Conservation (phyloP, 179 eudicot genomes). For the Beta macrorhiza region DNA sequence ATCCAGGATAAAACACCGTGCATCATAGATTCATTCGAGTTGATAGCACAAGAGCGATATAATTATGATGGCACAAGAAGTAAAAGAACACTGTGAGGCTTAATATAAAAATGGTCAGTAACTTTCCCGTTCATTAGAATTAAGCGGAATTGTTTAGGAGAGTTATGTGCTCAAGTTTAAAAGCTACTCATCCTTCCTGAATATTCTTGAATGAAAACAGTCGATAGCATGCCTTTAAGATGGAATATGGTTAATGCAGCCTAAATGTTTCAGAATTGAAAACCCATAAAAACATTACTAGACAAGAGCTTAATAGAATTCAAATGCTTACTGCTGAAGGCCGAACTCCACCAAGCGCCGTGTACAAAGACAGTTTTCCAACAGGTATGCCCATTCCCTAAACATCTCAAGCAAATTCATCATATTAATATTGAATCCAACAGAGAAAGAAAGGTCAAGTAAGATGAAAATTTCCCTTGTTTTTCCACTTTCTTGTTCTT, state of each 20-base stretch:
- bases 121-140: not conserved
- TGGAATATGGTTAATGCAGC: not conserved
- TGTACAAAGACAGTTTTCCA: slow-evolving; percentile 85
- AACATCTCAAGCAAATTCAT: slow-evolving; percentile 13
- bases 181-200: not conserved
- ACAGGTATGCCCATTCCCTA: slow-evolving; percentile 99
- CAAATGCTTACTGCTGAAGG: slow-evolving; percentile 78
- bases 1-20: no score
- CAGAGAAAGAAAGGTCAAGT: not conserved
- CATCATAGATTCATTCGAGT: not conserved
- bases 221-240: not conserved
- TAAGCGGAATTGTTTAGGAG: not conserved
- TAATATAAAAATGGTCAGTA: not conserved
- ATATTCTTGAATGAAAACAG: not conserved
- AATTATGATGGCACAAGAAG: not conserved
- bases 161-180: not conserved
- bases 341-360: slow-evolving; percentile 94
- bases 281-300: not conserved
- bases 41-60: not conserved
- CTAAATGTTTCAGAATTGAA: not conserved
- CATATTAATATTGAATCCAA: not conserved
- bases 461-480: not conserved
- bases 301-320: not conserved
- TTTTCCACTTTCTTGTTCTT: not conserved
- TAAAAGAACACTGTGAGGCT: not conserved